Percentiles rank a stretch among this genome's conserved stretches.
phyloP scores from a whole-genome alignment of 2,329 filamentous ascomycete species.

The Penicillium sp. region DNA sequence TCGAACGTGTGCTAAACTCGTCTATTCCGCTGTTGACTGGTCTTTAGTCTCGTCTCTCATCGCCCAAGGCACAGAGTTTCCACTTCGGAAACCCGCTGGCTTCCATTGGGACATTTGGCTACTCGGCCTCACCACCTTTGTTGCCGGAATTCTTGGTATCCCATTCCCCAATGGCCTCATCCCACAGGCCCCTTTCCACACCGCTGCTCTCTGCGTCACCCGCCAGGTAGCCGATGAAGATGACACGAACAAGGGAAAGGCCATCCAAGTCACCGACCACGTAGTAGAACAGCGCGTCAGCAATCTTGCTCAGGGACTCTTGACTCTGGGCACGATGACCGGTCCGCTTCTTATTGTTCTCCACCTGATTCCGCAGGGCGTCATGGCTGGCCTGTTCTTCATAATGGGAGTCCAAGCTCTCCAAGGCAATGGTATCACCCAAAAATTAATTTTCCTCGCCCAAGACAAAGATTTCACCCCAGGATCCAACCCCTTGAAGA shows the following conservation, averaged over 20 bases:
- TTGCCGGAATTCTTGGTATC: slow-evolving; percentile 76
- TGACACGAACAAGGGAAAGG: slow-evolving; percentile 64
- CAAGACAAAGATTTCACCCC: slow-evolving; percentile 69
- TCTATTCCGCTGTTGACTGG: background rate
- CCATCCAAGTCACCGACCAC: slow-evolving; percentile 66
- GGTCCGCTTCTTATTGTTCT: slow-evolving; percentile 75
- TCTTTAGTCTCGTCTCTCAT: slow-evolving; percentile 77
- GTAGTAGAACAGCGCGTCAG: slow-evolving; percentile 75
- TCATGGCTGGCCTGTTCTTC: slow-evolving; percentile 82
- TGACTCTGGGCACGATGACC: slow-evolving; percentile 80
- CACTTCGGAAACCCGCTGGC: slow-evolving; percentile 77
- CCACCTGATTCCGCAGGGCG: slow-evolving; percentile 78
- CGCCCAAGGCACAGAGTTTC: slow-evolving; percentile 82
- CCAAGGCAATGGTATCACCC: slow-evolving; percentile 76
- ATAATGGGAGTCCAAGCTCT: slow-evolving; percentile 83
- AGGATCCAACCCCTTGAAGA: slow-evolving; percentile 63
- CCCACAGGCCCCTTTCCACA: slow-evolving; percentile 83
- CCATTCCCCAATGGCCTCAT: slow-evolving; percentile 85
- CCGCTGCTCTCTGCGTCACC: slow-evolving; percentile 76
- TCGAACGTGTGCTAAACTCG: background rate
- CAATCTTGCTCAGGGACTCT: slow-evolving; percentile 76
- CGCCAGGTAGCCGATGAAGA: slow-evolving; percentile 60
- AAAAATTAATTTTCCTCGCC: slow-evolving; percentile 72
- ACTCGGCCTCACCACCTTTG: slow-evolving; percentile 75
- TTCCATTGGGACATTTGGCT: slow-evolving; percentile 89